Base-by-base conservation (phyloP, 306 rosid genomes). In the Biancaea sappan region DNA sequence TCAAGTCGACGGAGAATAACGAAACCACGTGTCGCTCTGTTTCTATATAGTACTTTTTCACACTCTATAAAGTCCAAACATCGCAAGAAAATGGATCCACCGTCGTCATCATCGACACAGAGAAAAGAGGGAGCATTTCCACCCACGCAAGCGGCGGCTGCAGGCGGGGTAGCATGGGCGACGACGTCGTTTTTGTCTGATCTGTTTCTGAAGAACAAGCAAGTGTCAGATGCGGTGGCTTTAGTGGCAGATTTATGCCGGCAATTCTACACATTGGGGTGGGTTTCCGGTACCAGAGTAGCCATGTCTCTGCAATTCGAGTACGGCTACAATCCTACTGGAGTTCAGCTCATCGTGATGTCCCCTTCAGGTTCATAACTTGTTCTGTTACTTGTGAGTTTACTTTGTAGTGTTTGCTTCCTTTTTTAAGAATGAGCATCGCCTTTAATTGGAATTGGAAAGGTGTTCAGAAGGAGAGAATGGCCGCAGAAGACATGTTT, bases 381-480 rank as follows among this genome's bases (percentile, higher is more conserved):
- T 13, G 0, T 61, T 28, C n/a, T 61, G n/a, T 1, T 18, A 10
- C 34, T n/a, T n/a, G n/a, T n/a, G n/a, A n/a, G n/a, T n/a, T n/a
- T n/a, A n/a, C n/a, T n/a, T n/a, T n/a, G n/a, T n/a, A n/a, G n/a
- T n/a, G n/a, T n/a, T n/a, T n/a, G n/a, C n/a, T n/a, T n/a, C n/a
- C n/a, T n/a, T n/a, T n/a, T n/a, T n/a, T n/a, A n/a, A n/a, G n/a
- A n/a, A n/a, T n/a, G n/a, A n/a, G n/a, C n/a, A n/a, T n/a, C n/a
- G n/a, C n/a, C n/a, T n/a, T n/a, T n/a, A n/a, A n/a, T n/a, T n/a
- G n/a, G n/a, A n/a, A n/a, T n/a, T n/a, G 6, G 10, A 8, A 38
- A 77, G 76, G 81, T 40, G 64, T 77, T 69, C 76, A 69, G n/a
- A 77, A 69, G 71, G 81, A 77, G 43, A 77, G 76, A 69, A 69